A percentile compares a stretch with the other conserved stretches of the same genome.
These are phyloP conservation scores for Marasmius tenuissimus DNA, from an alignment of 1,284 basidiomycete genomes.

Conservation along the genomic window DNA sequence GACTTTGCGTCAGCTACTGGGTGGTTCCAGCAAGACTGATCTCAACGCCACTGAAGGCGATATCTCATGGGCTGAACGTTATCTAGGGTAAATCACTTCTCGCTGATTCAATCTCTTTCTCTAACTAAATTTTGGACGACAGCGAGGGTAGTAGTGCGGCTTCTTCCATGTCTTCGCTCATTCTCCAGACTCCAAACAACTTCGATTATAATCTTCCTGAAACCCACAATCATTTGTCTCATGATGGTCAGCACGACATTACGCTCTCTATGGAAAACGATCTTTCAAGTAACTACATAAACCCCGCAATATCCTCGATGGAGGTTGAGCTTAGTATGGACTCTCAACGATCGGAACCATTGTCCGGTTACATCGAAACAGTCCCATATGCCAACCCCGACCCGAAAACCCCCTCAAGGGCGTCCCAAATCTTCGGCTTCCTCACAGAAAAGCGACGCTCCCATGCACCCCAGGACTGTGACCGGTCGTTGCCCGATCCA, in stretches of 20 bases:
- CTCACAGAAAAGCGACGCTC: conserved; percentile 46
- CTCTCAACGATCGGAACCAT: conserved; percentile 34
- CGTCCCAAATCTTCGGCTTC: conserved; percentile 70
- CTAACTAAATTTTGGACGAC: conserved; percentile 8
- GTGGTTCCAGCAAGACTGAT: conserved; percentile 40
- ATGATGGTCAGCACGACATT: conserved; percentile 19
- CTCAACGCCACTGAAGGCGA: conserved; percentile 56
- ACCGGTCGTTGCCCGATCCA: conserved; percentile 34
- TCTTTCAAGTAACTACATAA: conserved; percentile 37
- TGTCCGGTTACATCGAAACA: conserved; percentile 11
- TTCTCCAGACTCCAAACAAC: conserved; percentile 43
- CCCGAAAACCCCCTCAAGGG: conserved; percentile 24
- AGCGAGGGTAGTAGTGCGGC: conserved; percentile 46
- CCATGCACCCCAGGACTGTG: conserved; percentile 29
- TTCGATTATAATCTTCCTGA: conserved; percentile 29
- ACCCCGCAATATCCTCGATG: conserved; percentile 65
- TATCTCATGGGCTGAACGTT: conserved; percentile 78
- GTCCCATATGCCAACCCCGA: conserved; percentile 12
- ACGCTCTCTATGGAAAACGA: conserved; percentile 44
- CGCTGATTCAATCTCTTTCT: background rate
- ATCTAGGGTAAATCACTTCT: conserved; percentile 51
- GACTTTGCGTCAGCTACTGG: conserved; percentile 69
- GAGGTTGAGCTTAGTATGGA: conserved; percentile 65
- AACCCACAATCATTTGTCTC: conserved; percentile 20
- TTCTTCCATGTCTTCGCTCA: conserved; percentile 48